phyloP scores from a whole-genome alignment of 106 monocot genomes.

The Gastrodia elata region DNA sequence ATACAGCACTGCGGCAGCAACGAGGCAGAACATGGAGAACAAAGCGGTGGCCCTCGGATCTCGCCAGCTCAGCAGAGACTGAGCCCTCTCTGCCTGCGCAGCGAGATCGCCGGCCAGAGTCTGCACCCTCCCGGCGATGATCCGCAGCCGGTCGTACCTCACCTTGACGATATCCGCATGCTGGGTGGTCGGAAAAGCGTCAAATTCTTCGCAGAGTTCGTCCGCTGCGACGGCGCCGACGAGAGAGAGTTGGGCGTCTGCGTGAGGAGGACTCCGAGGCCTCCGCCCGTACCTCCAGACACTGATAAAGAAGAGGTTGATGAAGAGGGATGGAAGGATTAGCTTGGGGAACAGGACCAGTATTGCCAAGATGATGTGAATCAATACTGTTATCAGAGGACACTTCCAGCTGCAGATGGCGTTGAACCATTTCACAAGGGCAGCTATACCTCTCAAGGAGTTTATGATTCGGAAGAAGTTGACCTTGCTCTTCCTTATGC shows the following conservation, averaged over 20 bases:
- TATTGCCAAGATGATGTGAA: slow-evolving; percentile 14
- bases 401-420: slow-evolving; percentile 11
- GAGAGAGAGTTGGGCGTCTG: slow-evolving; percentile 14
- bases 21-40: background rate
- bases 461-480: slow-evolving; percentile 18
- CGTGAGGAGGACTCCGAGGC: slow-evolving; percentile 18
- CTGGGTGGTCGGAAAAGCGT: slow-evolving; percentile 14
- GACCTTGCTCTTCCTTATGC: slow-evolving; percentile 21
- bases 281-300: slow-evolving; percentile 11
- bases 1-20: background rate
- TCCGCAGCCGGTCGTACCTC: slow-evolving; percentile 20
- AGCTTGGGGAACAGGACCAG: slow-evolving; percentile 13
- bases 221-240: slow-evolving; percentile 4
- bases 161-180: slow-evolving; percentile 6
- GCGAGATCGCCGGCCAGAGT: slow-evolving; percentile 14
- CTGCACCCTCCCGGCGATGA: slow-evolving; percentile 17
- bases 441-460: background rate
- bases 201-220: slow-evolving; percentile 16
- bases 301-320: slow-evolving; percentile 15
- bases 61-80: slow-evolving; percentile 16
- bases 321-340: slow-evolving; percentile 14
- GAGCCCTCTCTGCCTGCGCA: slow-evolving; percentile 12
- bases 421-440: slow-evolving; percentile 8
- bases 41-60: slow-evolving; percentile 11
- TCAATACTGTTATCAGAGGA: slow-evolving; percentile 10